A percentile compares a stretch with the other conserved stretches of the same genome.
Conservation (phyloP, 352 stramenopile species). For the Phytophthora litchii region DNA sequence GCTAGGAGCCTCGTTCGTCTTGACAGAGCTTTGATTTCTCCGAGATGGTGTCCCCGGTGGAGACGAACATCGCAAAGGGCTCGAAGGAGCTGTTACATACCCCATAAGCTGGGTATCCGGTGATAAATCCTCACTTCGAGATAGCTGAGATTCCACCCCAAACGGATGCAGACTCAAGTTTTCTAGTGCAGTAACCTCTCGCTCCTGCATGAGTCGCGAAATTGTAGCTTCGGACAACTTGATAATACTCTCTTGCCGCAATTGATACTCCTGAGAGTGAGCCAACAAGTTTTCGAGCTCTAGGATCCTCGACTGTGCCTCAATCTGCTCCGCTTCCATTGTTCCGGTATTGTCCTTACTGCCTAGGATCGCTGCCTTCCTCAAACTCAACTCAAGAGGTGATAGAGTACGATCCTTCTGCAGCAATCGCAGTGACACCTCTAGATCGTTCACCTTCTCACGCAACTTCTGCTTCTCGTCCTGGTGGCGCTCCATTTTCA, state of each 20-base stretch:
- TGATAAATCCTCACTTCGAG: conserved; percentile 11
- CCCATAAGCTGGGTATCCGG: conserved; percentile 15
- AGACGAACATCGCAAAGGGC: conserved; percentile 1
- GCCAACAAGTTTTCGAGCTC: conserved; percentile 64
- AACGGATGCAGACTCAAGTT: conserved; percentile 49
- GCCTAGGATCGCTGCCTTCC: conserved; percentile 63
- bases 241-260: conserved; percentile 66
- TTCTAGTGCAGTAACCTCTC: conserved; percentile 49
- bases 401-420: conserved; percentile 70
- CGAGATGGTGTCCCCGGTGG: conserved; percentile 12
- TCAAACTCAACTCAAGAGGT: conserved; percentile 63
- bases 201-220: conserved; percentile 64
- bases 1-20: conserved; percentile 9
- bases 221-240: conserved; percentile 68
- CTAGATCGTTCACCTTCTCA: conserved; percentile 76
- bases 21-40: background rate
- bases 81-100: conserved; percentile 13
- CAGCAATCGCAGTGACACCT: conserved; percentile 65
- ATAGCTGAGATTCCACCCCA: conserved; percentile 8
- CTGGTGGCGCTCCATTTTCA: conserved; percentile 69
- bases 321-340: conserved; percentile 61
- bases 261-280: conserved; percentile 64
- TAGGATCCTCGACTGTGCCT: conserved; percentile 52
- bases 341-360: conserved; percentile 50
- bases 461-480: conserved; percentile 79